A percentile compares a stretch with the other conserved stretches of the same genome.
These are phyloP conservation scores for Penicillium capsulatum DNA, from an alignment of 2,329 filamentous ascomycete species.

Conservation along the genomic window DNA sequence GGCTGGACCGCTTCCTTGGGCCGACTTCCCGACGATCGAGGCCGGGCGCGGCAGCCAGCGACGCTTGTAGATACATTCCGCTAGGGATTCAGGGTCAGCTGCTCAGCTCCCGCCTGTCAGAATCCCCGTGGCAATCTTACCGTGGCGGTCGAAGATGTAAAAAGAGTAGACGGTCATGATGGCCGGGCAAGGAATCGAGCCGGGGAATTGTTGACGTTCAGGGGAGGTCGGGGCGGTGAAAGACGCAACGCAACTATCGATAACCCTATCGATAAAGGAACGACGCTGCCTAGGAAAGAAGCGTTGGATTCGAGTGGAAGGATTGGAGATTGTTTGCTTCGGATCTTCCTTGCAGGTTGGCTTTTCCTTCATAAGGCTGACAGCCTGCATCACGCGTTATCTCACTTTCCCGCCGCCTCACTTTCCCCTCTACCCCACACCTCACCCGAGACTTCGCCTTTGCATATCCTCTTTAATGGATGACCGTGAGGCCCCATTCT, in stretches of 20 bases:
- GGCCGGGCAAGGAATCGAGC: not conserved
- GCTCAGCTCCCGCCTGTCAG: too few species aligned
- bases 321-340: not conserved
- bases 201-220: constrained; percentile 18
- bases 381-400: constrained; percentile 18
- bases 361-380: constrained; percentile 22
- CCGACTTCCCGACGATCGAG: constrained; percentile 42
- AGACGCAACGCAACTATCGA: constrained; percentile 1
- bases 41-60: constrained; percentile 65
- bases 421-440: constrained; percentile 21
- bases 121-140: too few species aligned
- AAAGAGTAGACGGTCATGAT: constrained; percentile 93
- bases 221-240: constrained; percentile 24
- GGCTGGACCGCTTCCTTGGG: constrained; percentile 32
- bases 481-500: constrained; percentile 7
- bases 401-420: constrained; percentile 14
- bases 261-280: constrained; percentile 7
- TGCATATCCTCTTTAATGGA: constrained; percentile 12
- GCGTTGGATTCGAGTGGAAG: not conserved
- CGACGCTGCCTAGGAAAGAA: constrained; percentile 14
- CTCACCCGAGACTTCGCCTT: not conserved
- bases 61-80: constrained; percentile 94
- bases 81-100: too few species aligned
- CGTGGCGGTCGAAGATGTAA: constrained; percentile 98
- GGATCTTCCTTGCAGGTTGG: constrained; percentile 4